Evolutionary conservation across 1,284 basidiomycete genomes (phyloP), one percentile per base, ranked within the genome.

Genomic region (Ganoderma sinense): DNA sequence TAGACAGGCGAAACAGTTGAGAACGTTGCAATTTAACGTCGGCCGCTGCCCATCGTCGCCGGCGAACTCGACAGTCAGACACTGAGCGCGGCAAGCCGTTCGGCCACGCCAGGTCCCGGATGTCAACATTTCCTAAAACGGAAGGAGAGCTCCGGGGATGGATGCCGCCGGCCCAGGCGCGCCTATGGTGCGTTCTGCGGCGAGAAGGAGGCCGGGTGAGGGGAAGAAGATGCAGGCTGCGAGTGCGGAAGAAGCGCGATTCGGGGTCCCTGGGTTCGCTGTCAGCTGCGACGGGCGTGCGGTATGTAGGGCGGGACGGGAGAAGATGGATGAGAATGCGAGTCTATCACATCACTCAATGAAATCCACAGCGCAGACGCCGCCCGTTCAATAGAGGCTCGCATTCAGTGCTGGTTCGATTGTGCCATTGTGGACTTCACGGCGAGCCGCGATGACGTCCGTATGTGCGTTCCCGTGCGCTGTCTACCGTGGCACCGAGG

Each of bases 111-210:
- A 39, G 48, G 62, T 48, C 43, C 41, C n/a, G 45, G 48, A 40
- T 20, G 40, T 60, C 53, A 62, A 62, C 59, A 33, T 1, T 7
- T n/a, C 64, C 31, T 11, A 36, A 48, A 72, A 63, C 11, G 69
- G 69, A 23, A 70, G 39, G 68, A 41, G 29, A 2, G 65, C 55
- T 59, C 71, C 62, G 53, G 1, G n/a, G 16, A 55, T 26, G 60
- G 45, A 70, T 73, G 69, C 71, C 71, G 71, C 67, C 71, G 71
- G 71, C 59, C 62, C 67, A 63, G 65, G 61, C 62, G 40, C 67
- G 63, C 56, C 64, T 68, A 60, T 51, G 36, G 36, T 20, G 31
- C 31, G 55, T 33, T 58, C 31, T 66, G 69, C 66, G 60, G 65
- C 36, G 69, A 10, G 60, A 59, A 67, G 69, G 55, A 41, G 66